Conservation (phyloP, 1,139 yeast genomes). For the Arxiozyma telluris region DNA sequence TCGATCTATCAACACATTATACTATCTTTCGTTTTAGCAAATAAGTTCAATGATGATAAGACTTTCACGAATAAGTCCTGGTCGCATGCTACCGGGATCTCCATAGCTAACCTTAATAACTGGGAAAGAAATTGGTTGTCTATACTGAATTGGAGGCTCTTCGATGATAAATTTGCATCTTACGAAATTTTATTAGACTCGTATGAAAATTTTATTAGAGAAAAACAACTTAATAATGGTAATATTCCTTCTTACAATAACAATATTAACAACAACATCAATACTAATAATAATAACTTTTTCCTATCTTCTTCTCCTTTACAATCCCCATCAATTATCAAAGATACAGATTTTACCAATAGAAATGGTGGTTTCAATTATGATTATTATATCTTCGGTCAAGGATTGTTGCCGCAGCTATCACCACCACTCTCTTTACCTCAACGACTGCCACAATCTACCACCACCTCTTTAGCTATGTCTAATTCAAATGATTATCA, state of each 20-base stretch:
- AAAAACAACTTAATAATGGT: background rate
- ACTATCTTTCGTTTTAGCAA: conserved; percentile 71
- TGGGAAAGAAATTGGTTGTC: conserved; percentile 69
- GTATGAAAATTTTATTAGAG: conserved; percentile 16
- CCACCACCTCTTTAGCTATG: background rate
- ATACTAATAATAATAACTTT: no score
- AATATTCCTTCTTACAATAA: no score
- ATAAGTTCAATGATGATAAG: conserved; percentile 92
- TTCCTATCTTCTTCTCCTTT: background rate
- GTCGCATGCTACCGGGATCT: conserved; percentile 87
- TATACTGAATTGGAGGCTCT: conserved; percentile 32
- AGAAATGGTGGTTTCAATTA: conserved; percentile 11
- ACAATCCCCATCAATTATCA: conserved; percentile 6
- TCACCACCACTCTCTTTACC: background rate
- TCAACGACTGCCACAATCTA: background rate
- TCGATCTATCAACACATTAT: conserved; percentile 48
- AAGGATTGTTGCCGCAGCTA: background rate
- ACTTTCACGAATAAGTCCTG: conserved; percentile 92
- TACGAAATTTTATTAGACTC: conserved; percentile 25
- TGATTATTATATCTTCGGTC: conserved; percentile 14
- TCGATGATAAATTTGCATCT: conserved; percentile 23
- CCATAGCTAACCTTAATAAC: conserved; percentile 48
- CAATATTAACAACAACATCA: no score
- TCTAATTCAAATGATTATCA: background rate
- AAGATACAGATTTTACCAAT: conserved; percentile 1